Evolutionary conservation across 2,329 filamentous ascomycete genomes (phyloP), one percentile per base, ranked within the genome.

Genomic region (Raffaelea arxii): DNA sequence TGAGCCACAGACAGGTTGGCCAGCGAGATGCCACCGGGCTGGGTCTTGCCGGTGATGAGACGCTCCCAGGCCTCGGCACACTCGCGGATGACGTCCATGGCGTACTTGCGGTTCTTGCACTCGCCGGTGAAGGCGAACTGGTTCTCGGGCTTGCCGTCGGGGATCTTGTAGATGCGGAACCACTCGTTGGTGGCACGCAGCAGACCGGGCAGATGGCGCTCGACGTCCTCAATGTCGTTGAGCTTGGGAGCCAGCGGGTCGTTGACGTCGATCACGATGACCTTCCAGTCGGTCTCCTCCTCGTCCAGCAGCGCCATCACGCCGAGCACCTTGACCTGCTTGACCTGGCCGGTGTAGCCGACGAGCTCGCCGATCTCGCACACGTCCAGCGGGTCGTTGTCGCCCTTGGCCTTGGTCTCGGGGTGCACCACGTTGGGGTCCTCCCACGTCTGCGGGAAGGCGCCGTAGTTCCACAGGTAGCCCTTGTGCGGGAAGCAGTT

Each of bases 91-190:
- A 98, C 86, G 54, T 98, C 92, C 68, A 85, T 84, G 67, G 92
- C 92, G 69, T 97, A 96, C 85, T 85, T 88, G 82, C 90, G 94
- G 84, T 98, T 98, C 85, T 98, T 98, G 86, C 91, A 97, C 78
- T 98, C 92, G 75, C 92, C 92, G 50, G 90, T 96, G 78, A 98
- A 98, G 62, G 92, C 92, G 65, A 98, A 98, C 76, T 97, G 92
- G 82, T 98, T 98, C 85, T 98, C 92, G 61, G 91, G 90, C 89
- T 98, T 98, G 78, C 92, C 92, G 66, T 98, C 92, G 65, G 92
- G 92, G 72, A 98, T 98, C 80, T 98, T 98, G 85, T 98, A 98
- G 81, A 98, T 98, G 70, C 92, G 89, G 89, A 98, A 98, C 92
- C 92, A 98, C 78, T 98, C 92, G 66, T 98, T 98, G 65, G 91